Evolutionary conservation across 1,284 basidiomycete genomes (phyloP).

Genomic region (Ustilago sp.): DNA sequence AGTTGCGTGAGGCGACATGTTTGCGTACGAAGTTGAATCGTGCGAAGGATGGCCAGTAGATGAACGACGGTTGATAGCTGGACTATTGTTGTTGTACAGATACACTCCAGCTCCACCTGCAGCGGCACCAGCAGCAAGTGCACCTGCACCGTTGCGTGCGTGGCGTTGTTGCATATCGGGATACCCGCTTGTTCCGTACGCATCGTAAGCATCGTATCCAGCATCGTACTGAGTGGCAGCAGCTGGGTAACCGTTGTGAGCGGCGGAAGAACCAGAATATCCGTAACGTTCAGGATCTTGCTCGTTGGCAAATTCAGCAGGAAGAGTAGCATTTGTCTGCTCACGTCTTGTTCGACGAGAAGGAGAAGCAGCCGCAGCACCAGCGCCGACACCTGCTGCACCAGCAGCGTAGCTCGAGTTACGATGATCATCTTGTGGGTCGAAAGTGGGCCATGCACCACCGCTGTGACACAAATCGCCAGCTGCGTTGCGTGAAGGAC

Average conservation of each 20-base stretch:
- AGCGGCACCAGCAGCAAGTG: constrained; percentile 44
- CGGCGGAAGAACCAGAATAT: constrained; percentile 22
- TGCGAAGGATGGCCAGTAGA: constrained; percentile 33
- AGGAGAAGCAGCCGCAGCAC: constrained; percentile 32
- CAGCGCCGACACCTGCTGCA: constrained; percentile 8
- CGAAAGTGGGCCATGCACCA: constrained; percentile 58
- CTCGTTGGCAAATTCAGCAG: constrained; percentile 45
- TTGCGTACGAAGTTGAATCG: constrained; percentile 11
- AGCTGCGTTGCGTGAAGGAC: constrained; percentile 36
- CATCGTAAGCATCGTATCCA: constrained; percentile 31
- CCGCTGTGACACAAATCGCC: constrained; percentile 44
- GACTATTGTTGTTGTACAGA: constrained; percentile 32
- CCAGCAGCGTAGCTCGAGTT: constrained; percentile 21
- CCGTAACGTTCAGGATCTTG: constrained; percentile 50
- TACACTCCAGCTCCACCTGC: constrained; percentile 38
- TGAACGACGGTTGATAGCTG: constrained; percentile 30
- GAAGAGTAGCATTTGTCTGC: constrained; percentile 46
- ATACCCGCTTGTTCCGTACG: constrained; percentile 17
- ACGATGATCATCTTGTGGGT: constrained; percentile 46
- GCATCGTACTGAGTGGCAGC: constrained; percentile 18
- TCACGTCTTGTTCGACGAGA: constrained; percentile 31
- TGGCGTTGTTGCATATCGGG: constrained; percentile 43
- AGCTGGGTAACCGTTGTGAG: constrained; percentile 22
- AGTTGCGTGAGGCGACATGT: constrained; percentile 35
- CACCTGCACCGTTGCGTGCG: constrained; percentile 19